Conservation (phyloP, 805 yeast species). For the Candida stauntonica region DNA sequence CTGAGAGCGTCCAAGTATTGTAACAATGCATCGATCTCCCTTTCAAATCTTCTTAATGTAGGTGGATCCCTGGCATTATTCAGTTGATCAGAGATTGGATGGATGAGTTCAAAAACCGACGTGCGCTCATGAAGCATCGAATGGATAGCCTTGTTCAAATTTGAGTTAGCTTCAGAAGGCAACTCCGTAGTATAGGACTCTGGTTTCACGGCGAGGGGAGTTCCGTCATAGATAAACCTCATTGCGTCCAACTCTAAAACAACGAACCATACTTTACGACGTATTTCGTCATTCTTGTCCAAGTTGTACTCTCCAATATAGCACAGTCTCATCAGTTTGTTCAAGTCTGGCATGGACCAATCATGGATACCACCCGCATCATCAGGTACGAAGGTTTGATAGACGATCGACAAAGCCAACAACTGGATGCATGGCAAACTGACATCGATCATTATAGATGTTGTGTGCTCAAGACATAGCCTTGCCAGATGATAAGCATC, state of each 20-base stretch:
- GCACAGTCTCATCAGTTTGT: slow-evolving; percentile 2
- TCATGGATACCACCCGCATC: slow-evolving; percentile 1
- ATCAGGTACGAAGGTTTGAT: slow-evolving; percentile 5
- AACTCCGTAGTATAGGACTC: slow-evolving; percentile 11
- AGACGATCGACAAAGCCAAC: slow-evolving; percentile 1
- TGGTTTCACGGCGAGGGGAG: slow-evolving; percentile 11
- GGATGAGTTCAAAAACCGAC: slow-evolving; percentile 6
- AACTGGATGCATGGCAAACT: slow-evolving; percentile 8
- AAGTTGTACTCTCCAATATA: slow-evolving; percentile 3
- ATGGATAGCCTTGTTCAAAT: slow-evolving; percentile 2
- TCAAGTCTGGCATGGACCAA: slow-evolving; percentile 6
- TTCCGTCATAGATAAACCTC: slow-evolving; percentile 18
- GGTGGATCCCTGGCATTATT: slow-evolving; percentile 7
- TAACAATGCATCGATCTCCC: slow-evolving; percentile 3
- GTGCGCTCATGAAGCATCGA: slow-evolving; percentile 6
- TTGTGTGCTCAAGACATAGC: slow-evolving; percentile 14
- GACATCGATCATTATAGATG: slow-evolving; percentile 8
- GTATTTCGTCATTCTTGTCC: slow-evolving; percentile 1
- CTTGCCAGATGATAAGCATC: slow-evolving; percentile 12
- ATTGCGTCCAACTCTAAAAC: slow-evolving; percentile 12
- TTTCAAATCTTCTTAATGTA: slow-evolving; percentile 6
- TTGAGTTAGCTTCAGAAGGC: neutral
- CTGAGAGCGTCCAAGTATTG: slow-evolving; percentile 7
- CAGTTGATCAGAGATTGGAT: slow-evolving; percentile 3
- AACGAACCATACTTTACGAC: slow-evolving; percentile 9